Conservation (phyloP, 208 protist genomes). For the Tritrichomonas foetus region DNA sequence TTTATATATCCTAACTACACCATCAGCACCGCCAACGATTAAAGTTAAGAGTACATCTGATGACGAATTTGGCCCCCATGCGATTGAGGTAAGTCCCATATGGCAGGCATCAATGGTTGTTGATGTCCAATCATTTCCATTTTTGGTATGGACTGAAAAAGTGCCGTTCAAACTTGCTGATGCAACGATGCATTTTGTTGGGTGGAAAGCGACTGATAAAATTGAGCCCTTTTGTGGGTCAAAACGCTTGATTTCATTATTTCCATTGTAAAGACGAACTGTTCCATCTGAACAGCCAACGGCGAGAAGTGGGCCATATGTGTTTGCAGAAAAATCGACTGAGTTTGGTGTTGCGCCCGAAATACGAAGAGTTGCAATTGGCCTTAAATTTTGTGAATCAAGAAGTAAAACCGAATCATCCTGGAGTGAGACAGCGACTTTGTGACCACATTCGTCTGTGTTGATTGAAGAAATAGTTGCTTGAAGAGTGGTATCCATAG, state of each 20-base stretch:
- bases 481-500: background rate
- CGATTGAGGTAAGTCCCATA: background rate
- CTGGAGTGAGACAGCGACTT: background rate
- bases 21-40: slow-evolving; percentile 9
- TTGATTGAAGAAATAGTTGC: background rate
- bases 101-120: background rate
- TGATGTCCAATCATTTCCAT: background rate
- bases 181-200: background rate
- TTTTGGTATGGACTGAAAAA: background rate
- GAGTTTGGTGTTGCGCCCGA: background rate
- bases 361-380: background rate
- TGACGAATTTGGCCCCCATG: background rate
- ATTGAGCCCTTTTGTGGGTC: background rate
- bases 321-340: background rate
- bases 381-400: background rate
- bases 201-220: background rate
- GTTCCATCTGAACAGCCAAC: background rate
- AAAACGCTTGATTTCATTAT: background rate
- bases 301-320: background rate
- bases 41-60: background rate
- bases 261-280: background rate
- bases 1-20: background rate
- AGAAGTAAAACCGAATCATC: background rate
- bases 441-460: background rate
- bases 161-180: background rate